Conservation (phyloP, 2,329 filamentous ascomycete species). For the Ophiocordyceps camponoti-floridani region DNA sequence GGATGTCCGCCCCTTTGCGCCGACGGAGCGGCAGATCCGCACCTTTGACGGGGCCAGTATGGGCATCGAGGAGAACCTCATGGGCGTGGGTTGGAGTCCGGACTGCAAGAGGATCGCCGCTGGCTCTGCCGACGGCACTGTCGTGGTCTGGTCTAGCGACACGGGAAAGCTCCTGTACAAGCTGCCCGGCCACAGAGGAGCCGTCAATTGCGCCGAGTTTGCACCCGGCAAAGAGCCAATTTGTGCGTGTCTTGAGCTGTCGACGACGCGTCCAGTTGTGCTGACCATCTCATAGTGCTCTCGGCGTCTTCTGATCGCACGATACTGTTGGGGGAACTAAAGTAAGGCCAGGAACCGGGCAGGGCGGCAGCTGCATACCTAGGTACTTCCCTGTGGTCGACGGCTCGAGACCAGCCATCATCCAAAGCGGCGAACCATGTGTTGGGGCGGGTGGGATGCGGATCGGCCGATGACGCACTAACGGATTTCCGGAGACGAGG, state of each 20-base stretch:
- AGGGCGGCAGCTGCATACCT: neutral
- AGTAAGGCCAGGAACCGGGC: slow-evolving; percentile 11
- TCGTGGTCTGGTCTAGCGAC: slow-evolving; percentile 77
- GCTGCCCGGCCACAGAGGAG: slow-evolving; percentile 84
- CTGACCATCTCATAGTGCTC: slow-evolving; percentile 45
- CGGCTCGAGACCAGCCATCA: neutral
- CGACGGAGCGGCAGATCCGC: slow-evolving; percentile 64
- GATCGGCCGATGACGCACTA: slow-evolving; percentile 5
- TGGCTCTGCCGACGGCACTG: slow-evolving; percentile 78
- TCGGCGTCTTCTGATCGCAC: slow-evolving; percentile 82
- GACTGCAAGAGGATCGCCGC: slow-evolving; percentile 75
- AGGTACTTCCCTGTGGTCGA: neutral
- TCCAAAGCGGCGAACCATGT: neutral
- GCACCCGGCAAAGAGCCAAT: slow-evolving; percentile 72
- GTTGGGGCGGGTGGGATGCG: neutral
- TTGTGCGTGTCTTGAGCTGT: slow-evolving; percentile 26
- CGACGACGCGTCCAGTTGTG: neutral
- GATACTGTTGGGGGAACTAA: slow-evolving; percentile 65
- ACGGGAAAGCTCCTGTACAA: slow-evolving; percentile 89
- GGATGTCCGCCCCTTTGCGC: slow-evolving; percentile 91
- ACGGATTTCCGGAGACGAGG: neutral
- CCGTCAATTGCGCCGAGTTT: slow-evolving; percentile 88
- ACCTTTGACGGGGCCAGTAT: slow-evolving; percentile 85
- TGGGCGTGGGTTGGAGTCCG: slow-evolving; percentile 77
- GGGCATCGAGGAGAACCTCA: slow-evolving; percentile 80